Evolutionary conservation across 1,139 yeast genomes (phyloP).

Genomic region (Suhomyces guaymorum): DNA sequence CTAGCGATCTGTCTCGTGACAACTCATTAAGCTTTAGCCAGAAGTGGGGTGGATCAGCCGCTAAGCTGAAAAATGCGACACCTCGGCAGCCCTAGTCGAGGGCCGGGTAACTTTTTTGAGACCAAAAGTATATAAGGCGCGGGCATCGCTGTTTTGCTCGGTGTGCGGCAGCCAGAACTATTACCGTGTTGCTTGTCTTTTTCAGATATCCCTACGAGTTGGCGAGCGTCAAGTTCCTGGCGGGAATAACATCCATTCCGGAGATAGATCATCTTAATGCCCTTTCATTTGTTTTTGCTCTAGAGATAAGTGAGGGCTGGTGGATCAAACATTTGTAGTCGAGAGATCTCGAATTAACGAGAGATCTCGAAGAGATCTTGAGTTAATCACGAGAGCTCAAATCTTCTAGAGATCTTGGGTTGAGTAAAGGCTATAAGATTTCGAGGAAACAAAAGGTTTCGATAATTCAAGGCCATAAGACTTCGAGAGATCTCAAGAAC

Average conservation of each 20-base stretch:
- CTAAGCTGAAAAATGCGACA: too few species aligned
- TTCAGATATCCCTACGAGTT: slow-evolving; percentile 50
- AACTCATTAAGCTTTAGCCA: too few species aligned
- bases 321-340: slow-evolving; percentile 43
- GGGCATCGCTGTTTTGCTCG: slow-evolving; percentile 23
- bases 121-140: slow-evolving; percentile 8
- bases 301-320: slow-evolving; percentile 49
- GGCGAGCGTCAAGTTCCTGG: slow-evolving; percentile 60
- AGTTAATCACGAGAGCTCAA: too few species aligned
- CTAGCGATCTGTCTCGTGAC: background rate
- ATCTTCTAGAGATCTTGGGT: too few species aligned
- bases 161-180: slow-evolving; percentile 60
- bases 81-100: too few species aligned
- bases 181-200: slow-evolving; percentile 59
- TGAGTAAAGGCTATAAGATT: too few species aligned
- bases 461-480: too few species aligned
- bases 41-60: too few species aligned
- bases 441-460: too few species aligned
- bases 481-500: too few species aligned
- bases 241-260: slow-evolving; percentile 46
- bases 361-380: too few species aligned
- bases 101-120: slow-evolving; percentile 19
- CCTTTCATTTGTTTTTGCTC: slow-evolving; percentile 34
- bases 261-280: slow-evolving; percentile 52
- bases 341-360: too few species aligned